Evolutionary conservation across 2,329 filamentous ascomycete species (phyloP).

Genomic region (Thelonectria olida): DNA sequence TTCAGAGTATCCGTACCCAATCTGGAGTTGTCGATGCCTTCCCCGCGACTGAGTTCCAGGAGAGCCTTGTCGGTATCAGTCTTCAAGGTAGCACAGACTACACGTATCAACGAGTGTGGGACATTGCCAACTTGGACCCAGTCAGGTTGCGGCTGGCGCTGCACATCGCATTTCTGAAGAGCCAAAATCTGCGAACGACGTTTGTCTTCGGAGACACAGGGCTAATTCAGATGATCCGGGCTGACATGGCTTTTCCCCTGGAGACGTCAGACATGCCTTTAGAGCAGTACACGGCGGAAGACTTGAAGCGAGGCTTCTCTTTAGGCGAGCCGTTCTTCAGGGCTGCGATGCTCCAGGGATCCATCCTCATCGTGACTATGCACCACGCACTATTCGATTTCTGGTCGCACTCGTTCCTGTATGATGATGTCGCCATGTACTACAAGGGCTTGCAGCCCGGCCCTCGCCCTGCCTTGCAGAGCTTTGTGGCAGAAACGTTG

Average conservation of each 20-base stretch:
- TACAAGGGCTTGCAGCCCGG: background rate
- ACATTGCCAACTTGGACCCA: constrained; percentile 19
- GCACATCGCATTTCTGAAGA: constrained; percentile 18
- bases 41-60: constrained; percentile 37
- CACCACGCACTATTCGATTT: constrained; percentile 47
- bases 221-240: background rate
- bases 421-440: constrained; percentile 32
- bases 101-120: constrained; percentile 30
- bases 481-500: constrained; percentile 8
- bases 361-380: constrained; percentile 40
- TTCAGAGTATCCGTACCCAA: background rate
- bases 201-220: constrained; percentile 18
- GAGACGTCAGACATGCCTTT: background rate
- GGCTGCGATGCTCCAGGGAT: background rate
- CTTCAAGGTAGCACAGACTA: constrained; percentile 18
- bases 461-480: background rate
- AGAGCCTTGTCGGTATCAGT: constrained; percentile 25
- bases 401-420: constrained; percentile 44
- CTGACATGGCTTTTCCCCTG: background rate
- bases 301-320: background rate
- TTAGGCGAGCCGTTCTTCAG: background rate
- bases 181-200: constrained; percentile 27
- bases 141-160: constrained; percentile 14
- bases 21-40: constrained; percentile 28
- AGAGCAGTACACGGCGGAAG: background rate